Percentiles rank a stretch among this genome's conserved stretches.
These are phyloP conservation scores for Ceratobasidium sp. DNA, from an alignment of 1,284 basidiomycete genomes.

Conservation along the genomic window DNA sequence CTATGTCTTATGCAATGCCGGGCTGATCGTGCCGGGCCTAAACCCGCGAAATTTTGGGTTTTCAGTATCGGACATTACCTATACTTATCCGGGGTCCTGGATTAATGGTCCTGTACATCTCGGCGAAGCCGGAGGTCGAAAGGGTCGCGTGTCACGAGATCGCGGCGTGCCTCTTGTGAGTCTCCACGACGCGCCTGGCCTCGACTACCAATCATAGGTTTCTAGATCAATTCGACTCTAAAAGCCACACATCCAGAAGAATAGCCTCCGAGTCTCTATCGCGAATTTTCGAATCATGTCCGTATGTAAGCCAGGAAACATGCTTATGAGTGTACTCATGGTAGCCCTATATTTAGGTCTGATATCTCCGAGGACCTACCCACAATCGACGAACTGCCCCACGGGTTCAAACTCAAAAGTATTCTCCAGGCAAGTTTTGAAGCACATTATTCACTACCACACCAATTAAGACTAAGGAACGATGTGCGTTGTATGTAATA, in stretches of 20 bases:
- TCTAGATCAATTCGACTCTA: too few relatives aligned
- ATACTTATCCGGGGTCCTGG: neutral
- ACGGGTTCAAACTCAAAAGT: constrained; percentile 17
- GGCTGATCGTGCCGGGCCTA: neutral
- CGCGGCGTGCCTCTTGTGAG: neutral
- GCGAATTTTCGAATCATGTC: neutral
- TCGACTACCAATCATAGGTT: too few relatives aligned
- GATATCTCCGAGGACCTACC: neutral
- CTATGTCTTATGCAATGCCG: too few relatives aligned
- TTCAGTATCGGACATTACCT: too few relatives aligned
- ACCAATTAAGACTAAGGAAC: too few relatives aligned
- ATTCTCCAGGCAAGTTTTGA: neutral
- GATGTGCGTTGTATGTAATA: neutral
- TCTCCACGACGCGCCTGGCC: neutral
- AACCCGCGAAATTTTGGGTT: neutral
- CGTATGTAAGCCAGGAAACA: neutral
- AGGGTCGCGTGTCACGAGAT: neutral
- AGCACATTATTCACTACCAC: neutral
- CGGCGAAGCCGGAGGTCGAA: neutral
- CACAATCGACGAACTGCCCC: neutral
- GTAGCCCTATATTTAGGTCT: neutral
- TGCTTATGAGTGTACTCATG: too few relatives aligned
- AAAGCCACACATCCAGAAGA: too few relatives aligned
- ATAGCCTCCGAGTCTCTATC: too few relatives aligned
- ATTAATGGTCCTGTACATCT: neutral